phyloP scores from a whole-genome alignment of 345 rosid genomes.

The Gossypium ekmanianum region DNA sequence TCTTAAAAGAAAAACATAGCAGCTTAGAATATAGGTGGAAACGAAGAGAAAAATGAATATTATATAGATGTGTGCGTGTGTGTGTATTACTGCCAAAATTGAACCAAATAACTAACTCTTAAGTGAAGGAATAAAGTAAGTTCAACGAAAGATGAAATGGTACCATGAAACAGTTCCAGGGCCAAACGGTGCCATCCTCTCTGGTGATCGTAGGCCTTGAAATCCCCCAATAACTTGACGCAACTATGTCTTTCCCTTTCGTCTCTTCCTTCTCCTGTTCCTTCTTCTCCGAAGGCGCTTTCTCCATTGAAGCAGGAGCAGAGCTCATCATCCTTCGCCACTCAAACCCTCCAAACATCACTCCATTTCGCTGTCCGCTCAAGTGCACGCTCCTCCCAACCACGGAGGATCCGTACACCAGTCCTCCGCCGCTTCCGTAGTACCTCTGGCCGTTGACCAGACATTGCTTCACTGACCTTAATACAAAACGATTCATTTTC shows the following conservation, averaged over 20 bases:
- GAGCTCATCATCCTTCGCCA: conserved; percentile 29
- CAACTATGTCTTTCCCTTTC: conserved; percentile 25
- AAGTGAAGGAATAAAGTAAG: background rate
- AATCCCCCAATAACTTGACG: conserved; percentile 75
- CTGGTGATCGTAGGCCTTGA: conserved; percentile 43
- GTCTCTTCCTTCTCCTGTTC: conserved; percentile 21
- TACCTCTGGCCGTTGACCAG: conserved; percentile 15
- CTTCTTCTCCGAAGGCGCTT: conserved; percentile 15
- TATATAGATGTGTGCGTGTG: too few species aligned
- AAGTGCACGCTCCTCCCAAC: background rate
- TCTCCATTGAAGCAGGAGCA: conserved; percentile 13
- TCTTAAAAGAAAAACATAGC: background rate
- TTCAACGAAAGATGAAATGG: background rate
- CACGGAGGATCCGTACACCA: conserved; percentile 8
- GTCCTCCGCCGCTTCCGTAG: conserved; percentile 10
- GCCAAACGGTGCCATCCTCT: conserved; percentile 72
- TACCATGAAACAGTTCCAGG: conserved; percentile 85
- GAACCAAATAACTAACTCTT: too few species aligned
- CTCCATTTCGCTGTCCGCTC: conserved; percentile 2
- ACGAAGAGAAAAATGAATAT: background rate
- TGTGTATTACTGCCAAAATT: too few species aligned
- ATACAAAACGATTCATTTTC: conserved; percentile 34
- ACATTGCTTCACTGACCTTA: conserved; percentile 25
- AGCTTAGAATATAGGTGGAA: background rate
- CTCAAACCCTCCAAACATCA: conserved; percentile 7